Evolutionary conservation across 2,329 filamentous ascomycete genomes (phyloP), one percentile per base, ranked within the genome.

Genomic region (Fonsecaea monophora): DNA sequence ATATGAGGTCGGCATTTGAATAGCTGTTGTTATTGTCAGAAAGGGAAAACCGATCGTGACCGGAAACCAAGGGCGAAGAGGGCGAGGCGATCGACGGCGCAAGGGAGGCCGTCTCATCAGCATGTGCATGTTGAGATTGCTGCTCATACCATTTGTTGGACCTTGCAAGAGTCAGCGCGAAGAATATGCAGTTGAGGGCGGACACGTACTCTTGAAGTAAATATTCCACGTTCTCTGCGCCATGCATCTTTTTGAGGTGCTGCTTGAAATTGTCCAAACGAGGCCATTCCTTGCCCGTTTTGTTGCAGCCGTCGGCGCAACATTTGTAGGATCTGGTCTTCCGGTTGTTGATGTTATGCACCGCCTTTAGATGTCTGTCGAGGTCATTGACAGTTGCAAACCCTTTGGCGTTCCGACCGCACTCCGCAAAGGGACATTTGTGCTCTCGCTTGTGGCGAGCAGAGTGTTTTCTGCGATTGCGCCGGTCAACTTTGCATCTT

Each of bases 251-350:
- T 58, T 80, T 82, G 54, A 96, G 83, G 75, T 97, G 94, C 40
- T 90, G 87, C 68, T 89, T 89, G 77, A 97, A 97, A 74, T 97
- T 97, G 77, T 97, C 94, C 59, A 89, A 82, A 25, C 94, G 86
- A 0, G 90, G 90, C 92, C 92, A 97, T 40, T 84, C 80, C 76
- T 96, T 96, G 1, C 81, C 81, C 68, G 82, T 88, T 30, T 81
- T 85, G 30, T 79, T 82, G 73, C 90, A 92, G 25, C 79, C 73
- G 6, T 78, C 78, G 5, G 85, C 79, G 59, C 82, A 83, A 75
- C 91, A 95, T 64, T 82, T 84, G 70, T 85, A 92, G 45, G 82
- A 82, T 67, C 84, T 84, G 53, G 80, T 82, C 0, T 66, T 66
- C 21, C 68, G 63, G 25, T 64, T 72, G 79, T 80, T 8, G 60